phyloP scores from a whole-genome alignment of 2,329 filamentous ascomycete genomes.

The Chaetomiaceae sp. region DNA sequence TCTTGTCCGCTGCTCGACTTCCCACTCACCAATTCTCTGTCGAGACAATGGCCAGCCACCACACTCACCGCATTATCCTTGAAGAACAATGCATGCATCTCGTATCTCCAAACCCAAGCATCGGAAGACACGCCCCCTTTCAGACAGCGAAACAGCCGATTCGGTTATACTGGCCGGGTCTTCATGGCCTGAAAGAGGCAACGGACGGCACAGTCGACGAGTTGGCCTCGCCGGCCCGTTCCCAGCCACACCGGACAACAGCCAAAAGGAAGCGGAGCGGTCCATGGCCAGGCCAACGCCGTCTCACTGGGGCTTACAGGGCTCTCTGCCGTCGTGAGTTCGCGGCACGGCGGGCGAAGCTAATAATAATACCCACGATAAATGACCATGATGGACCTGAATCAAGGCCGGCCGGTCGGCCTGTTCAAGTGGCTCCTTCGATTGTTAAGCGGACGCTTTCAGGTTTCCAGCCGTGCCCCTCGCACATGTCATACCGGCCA shows the following conservation, averaged over 20 bases:
- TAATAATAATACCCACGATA: slow-evolving; percentile 15
- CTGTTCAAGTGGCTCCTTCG: neutral
- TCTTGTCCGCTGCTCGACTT: too few relatives aligned
- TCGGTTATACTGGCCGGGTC: slow-evolving; percentile 25
- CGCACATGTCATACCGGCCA: slow-evolving; percentile 12
- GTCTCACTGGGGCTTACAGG: slow-evolving; percentile 16
- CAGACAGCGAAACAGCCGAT: slow-evolving; percentile 23
- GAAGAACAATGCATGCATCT: neutral
- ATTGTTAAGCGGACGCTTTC: neutral
- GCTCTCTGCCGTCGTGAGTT: neutral
- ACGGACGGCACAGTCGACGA: slow-evolving; percentile 24
- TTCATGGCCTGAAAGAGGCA: slow-evolving; percentile 18
- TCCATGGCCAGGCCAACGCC: slow-evolving; percentile 2
- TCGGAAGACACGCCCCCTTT: neutral
- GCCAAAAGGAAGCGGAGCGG: slow-evolving; percentile 8
- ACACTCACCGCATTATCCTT: neutral
- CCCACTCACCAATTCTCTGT: too few relatives aligned
- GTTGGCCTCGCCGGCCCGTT: slow-evolving; percentile 17
- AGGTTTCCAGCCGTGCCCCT: slow-evolving; percentile 10
- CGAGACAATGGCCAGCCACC: too few relatives aligned
- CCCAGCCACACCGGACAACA: slow-evolving; percentile 12
- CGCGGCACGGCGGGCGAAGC: slow-evolving; percentile 12
- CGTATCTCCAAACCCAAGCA: neutral
- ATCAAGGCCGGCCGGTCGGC: neutral
- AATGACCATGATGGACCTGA: neutral